These are phyloP conservation scores for Backusella sp. DNA, from an alignment of 192 early-diverging fungal species.

Conservation along the genomic window DNA sequence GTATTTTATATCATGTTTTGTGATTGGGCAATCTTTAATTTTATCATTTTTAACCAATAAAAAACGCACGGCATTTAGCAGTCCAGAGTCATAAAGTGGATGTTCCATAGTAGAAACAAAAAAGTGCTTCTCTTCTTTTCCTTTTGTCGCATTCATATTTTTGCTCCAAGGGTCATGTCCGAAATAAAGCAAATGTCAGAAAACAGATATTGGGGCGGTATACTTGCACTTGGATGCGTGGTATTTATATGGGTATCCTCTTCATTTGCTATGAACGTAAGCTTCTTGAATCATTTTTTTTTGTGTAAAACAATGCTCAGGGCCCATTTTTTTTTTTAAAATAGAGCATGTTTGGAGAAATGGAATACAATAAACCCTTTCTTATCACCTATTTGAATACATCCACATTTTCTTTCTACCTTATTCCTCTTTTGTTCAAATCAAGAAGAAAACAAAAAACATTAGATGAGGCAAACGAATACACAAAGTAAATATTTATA, in stretches of 20 bases:
- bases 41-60: slow-evolving; percentile 14
- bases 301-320: not conserved
- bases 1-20: not conserved
- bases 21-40: slow-evolving; percentile 8
- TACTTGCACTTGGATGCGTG: slow-evolving; percentile 62
- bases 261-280: slow-evolving; percentile 75
- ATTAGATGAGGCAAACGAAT: not conserved
- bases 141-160: not conserved
- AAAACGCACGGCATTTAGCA: not conserved
- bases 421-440: slow-evolving; percentile 44
- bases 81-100: not conserved
- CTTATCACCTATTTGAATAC: slow-evolving; percentile 83
- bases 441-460: not conserved
- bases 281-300: slow-evolving; percentile 8
- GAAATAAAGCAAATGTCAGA: not conserved
- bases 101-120: not conserved
- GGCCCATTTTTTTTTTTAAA: not conserved
- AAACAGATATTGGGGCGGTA: slow-evolving; percentile 40
- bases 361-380: slow-evolving; percentile 73
- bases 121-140: not conserved
- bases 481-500: not conserved
- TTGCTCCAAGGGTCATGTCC: not conserved
- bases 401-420: slow-evolving; percentile 72
- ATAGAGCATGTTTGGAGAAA: slow-evolving; percentile 68
- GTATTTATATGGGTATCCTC: slow-evolving; percentile 82